phyloP scores from a whole-genome alignment of 2,329 filamentous ascomycete species.

The Colletotrichum plurivorum region DNA sequence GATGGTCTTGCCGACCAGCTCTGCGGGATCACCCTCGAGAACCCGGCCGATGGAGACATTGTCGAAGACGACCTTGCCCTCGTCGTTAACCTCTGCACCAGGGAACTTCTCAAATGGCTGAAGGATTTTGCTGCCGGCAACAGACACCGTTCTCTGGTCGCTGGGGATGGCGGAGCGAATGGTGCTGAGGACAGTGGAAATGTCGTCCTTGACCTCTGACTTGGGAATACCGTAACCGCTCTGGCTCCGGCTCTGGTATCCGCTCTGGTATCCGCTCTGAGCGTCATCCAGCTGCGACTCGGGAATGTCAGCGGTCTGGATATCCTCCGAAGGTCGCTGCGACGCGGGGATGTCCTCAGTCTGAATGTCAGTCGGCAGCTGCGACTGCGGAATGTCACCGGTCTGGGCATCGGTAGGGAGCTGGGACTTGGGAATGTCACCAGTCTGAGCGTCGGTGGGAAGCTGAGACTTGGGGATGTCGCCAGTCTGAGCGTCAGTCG shows the following conservation, averaged over 20 bases:
- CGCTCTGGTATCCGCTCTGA: background rate
- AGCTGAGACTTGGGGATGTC: conserved; percentile 22
- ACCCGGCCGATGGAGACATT: conserved; percentile 55
- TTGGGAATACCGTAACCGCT: conserved; percentile 16
- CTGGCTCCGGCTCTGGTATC: background rate
- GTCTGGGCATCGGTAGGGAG: background rate
- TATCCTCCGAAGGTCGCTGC: background rate
- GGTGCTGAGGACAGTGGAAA: conserved; percentile 32
- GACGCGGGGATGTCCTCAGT: background rate
- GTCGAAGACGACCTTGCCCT: conserved; percentile 54
- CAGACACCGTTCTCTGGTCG: conserved; percentile 33
- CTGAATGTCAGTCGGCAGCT: background rate
- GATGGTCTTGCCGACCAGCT: conserved; percentile 52
- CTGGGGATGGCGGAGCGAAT: conserved; percentile 30
- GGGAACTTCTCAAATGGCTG: conserved; percentile 54
- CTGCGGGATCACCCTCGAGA: conserved; percentile 53
- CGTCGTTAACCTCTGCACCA: conserved; percentile 52
- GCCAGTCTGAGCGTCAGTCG: conserved; percentile 5
- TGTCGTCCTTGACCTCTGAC: conserved; percentile 30
- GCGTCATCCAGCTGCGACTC: background rate
- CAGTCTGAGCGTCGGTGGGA: conserved; percentile 19
- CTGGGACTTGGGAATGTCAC: conserved; percentile 18
- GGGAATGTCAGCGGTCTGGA: background rate
- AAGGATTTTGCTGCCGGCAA: conserved; percentile 37
- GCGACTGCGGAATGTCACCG: conserved; percentile 11